These are phyloP conservation scores for Apiosordaria backusii DNA, from an alignment of 495 filamentous ascomycete species.

Conservation along the genomic window DNA sequence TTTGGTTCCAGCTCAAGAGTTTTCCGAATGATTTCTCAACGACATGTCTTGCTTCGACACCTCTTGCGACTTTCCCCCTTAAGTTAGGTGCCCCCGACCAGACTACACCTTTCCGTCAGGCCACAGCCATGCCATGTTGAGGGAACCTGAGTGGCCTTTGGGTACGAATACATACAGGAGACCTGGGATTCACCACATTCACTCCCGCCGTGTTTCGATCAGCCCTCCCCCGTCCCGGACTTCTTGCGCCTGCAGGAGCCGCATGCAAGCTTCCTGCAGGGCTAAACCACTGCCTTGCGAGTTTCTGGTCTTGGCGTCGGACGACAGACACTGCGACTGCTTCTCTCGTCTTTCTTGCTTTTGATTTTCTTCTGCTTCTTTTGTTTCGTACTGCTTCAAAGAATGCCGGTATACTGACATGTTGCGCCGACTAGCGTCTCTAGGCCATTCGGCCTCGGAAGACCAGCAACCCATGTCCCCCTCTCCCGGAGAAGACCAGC, in stretches of 20 bases:
- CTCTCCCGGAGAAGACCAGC: constrained; percentile 51
- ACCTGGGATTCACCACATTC: constrained; percentile 4
- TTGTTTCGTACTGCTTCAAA: background rate
- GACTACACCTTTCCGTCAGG: background rate
- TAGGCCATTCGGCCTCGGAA: constrained; percentile 42
- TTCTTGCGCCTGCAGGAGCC: constrained; percentile 32
- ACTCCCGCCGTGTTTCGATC: constrained; percentile 9
- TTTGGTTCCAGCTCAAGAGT: background rate
- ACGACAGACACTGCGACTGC: constrained; percentile 1
- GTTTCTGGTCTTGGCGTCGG: constrained; percentile 18
- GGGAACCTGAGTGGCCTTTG: background rate
- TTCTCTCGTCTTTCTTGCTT: background rate
- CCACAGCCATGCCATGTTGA: background rate
- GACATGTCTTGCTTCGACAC: background rate
- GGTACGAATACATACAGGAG: background rate
- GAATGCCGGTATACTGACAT: constrained; percentile 37
- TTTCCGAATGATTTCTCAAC: background rate
- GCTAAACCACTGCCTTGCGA: constrained; percentile 17
- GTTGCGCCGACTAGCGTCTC: constrained; percentile 44
- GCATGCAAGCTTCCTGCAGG: constrained; percentile 30
- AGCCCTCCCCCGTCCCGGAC: constrained; percentile 9
- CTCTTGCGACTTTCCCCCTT: background rate
- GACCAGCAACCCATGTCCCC: constrained; percentile 50
- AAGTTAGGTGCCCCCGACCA: background rate
- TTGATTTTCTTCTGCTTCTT: constrained; percentile 2